Base-by-base conservation (phyloP, 2,329 filamentous ascomycete genomes). In the Pseudocercospora ulei region DNA sequence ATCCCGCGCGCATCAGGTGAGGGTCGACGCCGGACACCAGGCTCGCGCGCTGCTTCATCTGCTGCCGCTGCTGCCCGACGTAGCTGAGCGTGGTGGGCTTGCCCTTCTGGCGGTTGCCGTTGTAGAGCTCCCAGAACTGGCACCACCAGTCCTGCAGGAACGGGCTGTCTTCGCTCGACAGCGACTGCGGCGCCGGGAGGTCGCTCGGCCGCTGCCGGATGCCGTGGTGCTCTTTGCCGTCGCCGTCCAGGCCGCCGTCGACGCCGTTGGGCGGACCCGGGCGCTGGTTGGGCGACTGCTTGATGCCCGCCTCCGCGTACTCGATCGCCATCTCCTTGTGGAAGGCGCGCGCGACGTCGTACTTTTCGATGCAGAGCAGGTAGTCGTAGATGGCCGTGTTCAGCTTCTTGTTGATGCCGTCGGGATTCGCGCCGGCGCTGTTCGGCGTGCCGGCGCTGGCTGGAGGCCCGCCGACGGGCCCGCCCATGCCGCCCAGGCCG, bases 61-160 rank as follows among this genome's bases (percentile, higher is more conserved):
- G 80, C 40, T 80, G 72, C 49, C 78, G 79, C 60, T 90, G 83
- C 56, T 80, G 76, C 9, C 48, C 47, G 9, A 59, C 48, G 35
- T 58, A 58, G 20, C 29, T 43, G 28, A 56, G 24, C 2, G 47
- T 49, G 42, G 47, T 49, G 39, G 46, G 62, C 66, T 56, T 74
- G 92, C 87, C 44, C 45, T 61, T 58, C 31, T 51, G 75, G 56
- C 84, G 81, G 58, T 88, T 82, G 39, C 85, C 84, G 57, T 78
- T 78, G 63, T 82, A 92, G 53, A 96, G 85, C 56, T 98, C 90
- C 86, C 86, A 96, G 62, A 98, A 98, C 36, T 95, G 73, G 57
- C 80, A 84, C 68, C 92, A 98, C 90, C 90, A 98, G 56, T 96
- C 90, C 52, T 85, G 81, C n/a, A 98, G 70, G 56, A 98, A 96